phyloP scores from a whole-genome alignment of 2,329 filamentous ascomycete genomes.

The Colletotrichum agaves region DNA sequence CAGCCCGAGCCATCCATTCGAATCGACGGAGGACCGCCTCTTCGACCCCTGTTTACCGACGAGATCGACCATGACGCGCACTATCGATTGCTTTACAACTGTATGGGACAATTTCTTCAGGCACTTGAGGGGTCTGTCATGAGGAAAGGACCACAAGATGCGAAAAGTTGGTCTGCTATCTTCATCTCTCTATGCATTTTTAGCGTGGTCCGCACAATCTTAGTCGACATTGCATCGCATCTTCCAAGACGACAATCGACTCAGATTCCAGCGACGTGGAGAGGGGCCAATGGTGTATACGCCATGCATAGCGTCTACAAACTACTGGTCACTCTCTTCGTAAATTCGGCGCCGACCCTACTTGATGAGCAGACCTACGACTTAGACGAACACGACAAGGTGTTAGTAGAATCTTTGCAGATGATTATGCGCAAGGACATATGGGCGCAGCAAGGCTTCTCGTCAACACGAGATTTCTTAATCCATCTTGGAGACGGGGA shows the following conservation, averaged over 20 bases:
- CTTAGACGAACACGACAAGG: constrained; percentile 57
- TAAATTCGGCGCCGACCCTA: constrained; percentile 54
- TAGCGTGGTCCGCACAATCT: constrained; percentile 63
- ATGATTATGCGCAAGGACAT: constrained; percentile 58
- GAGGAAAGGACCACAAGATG: constrained; percentile 50
- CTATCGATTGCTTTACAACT: constrained; percentile 60
- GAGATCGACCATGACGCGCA: constrained; percentile 61
- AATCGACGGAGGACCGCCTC: constrained; percentile 41
- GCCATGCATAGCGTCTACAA: constrained; percentile 62
- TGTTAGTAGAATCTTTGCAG: constrained; percentile 55
- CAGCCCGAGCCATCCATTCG: constrained; percentile 59
- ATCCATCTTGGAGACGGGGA: constrained; percentile 59
- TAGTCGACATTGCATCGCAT: constrained; percentile 57
- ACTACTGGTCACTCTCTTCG: constrained; percentile 61
- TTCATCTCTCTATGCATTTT: constrained; percentile 70
- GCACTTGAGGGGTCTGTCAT: constrained; percentile 60
- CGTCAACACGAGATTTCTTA: constrained; percentile 61
- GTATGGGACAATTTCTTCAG: constrained; percentile 62
- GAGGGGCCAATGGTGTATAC: constrained; percentile 27
- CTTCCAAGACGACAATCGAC: constrained; percentile 37
- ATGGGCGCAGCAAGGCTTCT: constrained; percentile 59
- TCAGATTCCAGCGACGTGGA: constrained; percentile 22
- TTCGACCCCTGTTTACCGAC: constrained; percentile 45
- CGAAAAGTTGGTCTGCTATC: constrained; percentile 60
- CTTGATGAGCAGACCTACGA: constrained; percentile 56